Percentiles rank a stretch among this genome's conserved stretches.
phyloP scores from a whole-genome alignment of 805 yeast species.

The Ascoidea tarda region DNA sequence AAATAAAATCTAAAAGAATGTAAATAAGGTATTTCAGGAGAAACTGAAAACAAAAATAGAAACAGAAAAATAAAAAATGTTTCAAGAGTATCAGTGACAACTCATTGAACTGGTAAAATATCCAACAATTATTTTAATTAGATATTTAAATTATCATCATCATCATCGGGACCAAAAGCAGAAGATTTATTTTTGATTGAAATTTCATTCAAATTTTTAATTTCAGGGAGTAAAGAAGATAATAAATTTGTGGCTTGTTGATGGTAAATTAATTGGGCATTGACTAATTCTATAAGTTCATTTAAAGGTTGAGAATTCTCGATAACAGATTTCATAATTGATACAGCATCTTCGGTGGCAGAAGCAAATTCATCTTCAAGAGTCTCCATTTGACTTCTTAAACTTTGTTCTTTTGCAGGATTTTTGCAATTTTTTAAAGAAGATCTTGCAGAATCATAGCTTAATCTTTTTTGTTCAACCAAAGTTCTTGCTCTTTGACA shows the following conservation, averaged over 20 bases:
- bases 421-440: conserved; percentile 29
- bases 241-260: conserved; percentile 60
- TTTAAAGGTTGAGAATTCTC: conserved; percentile 55
- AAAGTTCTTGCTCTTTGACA: conserved; percentile 56
- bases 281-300: conserved; percentile 51
- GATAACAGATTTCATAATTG: conserved; percentile 69
- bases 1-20: conserved; percentile 8
- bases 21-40: background rate
- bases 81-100: too few species aligned
- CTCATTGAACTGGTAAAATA: conserved; percentile 1
- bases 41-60: background rate
- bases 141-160: conserved; percentile 8
- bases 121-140: conserved; percentile 10
- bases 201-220: conserved; percentile 43
- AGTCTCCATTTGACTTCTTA: conserved; percentile 65
- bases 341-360: conserved; percentile 77
- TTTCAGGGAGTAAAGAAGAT: conserved; percentile 46
- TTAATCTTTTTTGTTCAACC: conserved; percentile 66
- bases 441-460: conserved; percentile 67
- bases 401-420: conserved; percentile 59
- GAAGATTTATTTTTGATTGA: conserved; percentile 18
- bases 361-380: conserved; percentile 85
- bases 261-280: conserved; percentile 73
- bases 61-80: too few species aligned
- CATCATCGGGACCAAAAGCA: conserved; percentile 11